These are phyloP conservation scores for Fusarium pseudograminearum DNA, from an alignment of 2,329 filamentous ascomycete genomes.

Conservation along the genomic window DNA sequence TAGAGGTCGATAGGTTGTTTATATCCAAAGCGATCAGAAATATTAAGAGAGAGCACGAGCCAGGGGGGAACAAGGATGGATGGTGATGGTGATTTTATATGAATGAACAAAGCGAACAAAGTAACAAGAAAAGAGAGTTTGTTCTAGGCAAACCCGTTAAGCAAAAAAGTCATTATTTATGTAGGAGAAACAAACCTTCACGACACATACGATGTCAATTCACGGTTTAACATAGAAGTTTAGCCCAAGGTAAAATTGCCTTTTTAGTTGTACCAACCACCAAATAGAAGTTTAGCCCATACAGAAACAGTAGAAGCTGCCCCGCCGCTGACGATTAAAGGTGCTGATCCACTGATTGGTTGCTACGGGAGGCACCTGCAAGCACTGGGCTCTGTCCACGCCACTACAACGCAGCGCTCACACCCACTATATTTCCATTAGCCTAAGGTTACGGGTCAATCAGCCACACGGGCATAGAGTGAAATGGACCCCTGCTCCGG, in stretches of 20 bases:
- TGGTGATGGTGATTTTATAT: conserved; percentile 2
- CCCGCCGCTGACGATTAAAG: conserved; percentile 30
- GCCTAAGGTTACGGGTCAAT: conserved; percentile 27
- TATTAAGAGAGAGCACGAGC: conserved; percentile 30
- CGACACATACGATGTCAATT: conserved; percentile 21
- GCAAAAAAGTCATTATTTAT: neutral
- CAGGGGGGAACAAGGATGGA: conserved; percentile 11
- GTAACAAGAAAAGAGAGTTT: conserved; percentile 5
- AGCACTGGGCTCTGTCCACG: neutral
- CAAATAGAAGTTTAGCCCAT: too few relatives aligned
- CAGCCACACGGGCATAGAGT: conserved; percentile 31
- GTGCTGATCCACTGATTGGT: conserved; percentile 13
- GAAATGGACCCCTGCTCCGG: conserved; percentile 22
- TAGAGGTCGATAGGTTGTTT: conserved; percentile 13
- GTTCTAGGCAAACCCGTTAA: neutral
- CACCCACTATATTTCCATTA: conserved; percentile 30
- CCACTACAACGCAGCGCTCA: neutral
- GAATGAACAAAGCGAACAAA: conserved; percentile 8
- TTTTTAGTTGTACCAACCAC: too few relatives aligned
- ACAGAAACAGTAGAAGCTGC: conserved; percentile 15
- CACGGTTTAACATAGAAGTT: conserved; percentile 6
- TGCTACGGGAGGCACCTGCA: conserved; percentile 14
- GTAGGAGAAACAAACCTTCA: conserved; percentile 15
- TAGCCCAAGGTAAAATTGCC: too few relatives aligned
- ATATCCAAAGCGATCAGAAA: conserved; percentile 22